These are phyloP conservation scores for Candida frijolesensis DNA, from an alignment of 1,139 yeast species.

Conservation along the genomic window DNA sequence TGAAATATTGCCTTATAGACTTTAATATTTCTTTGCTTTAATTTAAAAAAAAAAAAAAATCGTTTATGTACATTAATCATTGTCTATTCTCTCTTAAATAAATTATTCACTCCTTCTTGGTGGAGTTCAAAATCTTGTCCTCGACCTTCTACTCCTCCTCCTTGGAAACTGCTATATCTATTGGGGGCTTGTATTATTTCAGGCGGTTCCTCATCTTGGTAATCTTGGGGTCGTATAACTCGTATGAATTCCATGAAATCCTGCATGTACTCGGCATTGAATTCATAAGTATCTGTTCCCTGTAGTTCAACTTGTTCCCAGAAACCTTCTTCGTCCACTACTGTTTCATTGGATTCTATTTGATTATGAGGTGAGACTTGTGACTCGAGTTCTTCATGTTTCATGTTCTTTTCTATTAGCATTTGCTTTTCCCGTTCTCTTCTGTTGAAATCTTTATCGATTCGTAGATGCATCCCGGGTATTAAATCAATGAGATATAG, in stretches of 20 bases:
- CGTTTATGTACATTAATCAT: background rate
- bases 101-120: conserved; percentile 13
- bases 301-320: conserved; percentile 42
- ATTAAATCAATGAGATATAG: conserved; percentile 44
- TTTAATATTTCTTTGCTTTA: background rate
- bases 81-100: conserved; percentile 14
- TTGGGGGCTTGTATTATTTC: conserved; percentile 7
- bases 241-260: conserved; percentile 52
- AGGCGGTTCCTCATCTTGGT: conserved; percentile 21
- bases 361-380: conserved; percentile 20
- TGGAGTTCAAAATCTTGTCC: conserved; percentile 22
- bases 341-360: background rate
- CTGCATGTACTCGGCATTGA: conserved; percentile 52
- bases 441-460: conserved; percentile 43
- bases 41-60: too few relatives aligned
- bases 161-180: background rate
- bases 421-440: conserved; percentile 26
- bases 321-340: conserved; percentile 15
- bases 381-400: conserved; percentile 21
- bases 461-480: conserved; percentile 51
- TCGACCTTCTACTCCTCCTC: conserved; percentile 12
- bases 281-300: conserved; percentile 55
- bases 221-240: conserved; percentile 46
- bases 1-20: background rate
- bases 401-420: conserved; percentile 2